Conservation (phyloP, 352 stramenopile species). For the Phytopythium kandeliae region DNA sequence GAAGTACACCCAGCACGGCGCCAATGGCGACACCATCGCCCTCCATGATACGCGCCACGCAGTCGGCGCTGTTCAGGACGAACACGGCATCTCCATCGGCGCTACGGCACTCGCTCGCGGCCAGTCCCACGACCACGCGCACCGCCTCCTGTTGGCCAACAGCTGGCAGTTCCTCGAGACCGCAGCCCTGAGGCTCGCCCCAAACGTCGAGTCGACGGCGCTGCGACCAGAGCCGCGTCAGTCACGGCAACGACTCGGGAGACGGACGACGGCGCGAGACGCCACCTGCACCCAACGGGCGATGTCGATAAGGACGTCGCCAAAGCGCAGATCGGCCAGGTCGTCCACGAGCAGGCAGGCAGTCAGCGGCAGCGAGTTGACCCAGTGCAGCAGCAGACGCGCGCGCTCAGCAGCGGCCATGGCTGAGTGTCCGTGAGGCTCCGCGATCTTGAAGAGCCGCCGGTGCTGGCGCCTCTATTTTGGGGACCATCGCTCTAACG, state of each 20-base stretch:
- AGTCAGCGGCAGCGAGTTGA: slow-evolving; percentile 64
- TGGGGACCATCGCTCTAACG: no score
- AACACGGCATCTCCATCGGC: slow-evolving; percentile 40
- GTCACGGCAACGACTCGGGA: no score
- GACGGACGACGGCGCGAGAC: neutral
- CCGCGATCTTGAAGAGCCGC: slow-evolving; percentile 10
- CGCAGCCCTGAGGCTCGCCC: neutral
- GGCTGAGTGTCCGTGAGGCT: neutral
- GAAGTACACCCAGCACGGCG: slow-evolving; percentile 41
- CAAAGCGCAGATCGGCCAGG: slow-evolving; percentile 47
- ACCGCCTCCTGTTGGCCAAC: neutral
- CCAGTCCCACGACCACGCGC: slow-evolving; percentile 32
- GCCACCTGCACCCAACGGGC: slow-evolving; percentile 25
- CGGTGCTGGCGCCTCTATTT: neutral
- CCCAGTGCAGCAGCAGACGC: slow-evolving; percentile 60
- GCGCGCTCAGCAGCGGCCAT: slow-evolving; percentile 5
- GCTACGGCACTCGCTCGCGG: slow-evolving; percentile 28
- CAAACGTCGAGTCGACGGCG: neutral
- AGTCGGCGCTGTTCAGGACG: slow-evolving; percentile 39
- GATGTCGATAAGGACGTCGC: slow-evolving; percentile 51
- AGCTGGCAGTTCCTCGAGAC: neutral
- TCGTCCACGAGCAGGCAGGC: slow-evolving; percentile 55
- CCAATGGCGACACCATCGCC: slow-evolving; percentile 32
- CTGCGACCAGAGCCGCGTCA: neutral
- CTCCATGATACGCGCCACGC: slow-evolving; percentile 24